A percentile compares a stretch with the other conserved stretches of the same genome.
Evolutionary conservation across 1,139 yeast genomes (phyloP).

Genomic region (Saccharomycopsis hybrid): DNA sequence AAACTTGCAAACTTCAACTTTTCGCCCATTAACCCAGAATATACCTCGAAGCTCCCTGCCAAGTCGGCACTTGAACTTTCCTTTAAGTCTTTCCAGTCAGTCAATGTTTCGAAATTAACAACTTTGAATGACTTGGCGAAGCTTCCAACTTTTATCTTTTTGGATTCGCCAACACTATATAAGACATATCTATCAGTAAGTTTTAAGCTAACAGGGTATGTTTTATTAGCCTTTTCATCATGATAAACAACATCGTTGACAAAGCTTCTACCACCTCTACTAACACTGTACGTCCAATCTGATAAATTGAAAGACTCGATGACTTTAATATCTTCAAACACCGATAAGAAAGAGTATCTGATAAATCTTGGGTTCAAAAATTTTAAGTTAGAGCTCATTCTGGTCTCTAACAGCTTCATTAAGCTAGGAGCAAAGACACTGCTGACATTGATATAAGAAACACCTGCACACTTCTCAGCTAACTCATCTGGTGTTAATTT

Average conservation of each 20-base stretch:
- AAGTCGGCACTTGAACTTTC: slow-evolving; percentile 3
- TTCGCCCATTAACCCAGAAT: slow-evolving; percentile 4
- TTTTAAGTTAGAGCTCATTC: background rate
- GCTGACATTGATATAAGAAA: slow-evolving; percentile 17
- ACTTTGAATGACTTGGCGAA: slow-evolving; percentile 10
- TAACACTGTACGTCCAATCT: slow-evolving; percentile 11
- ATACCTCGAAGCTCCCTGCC: slow-evolving; percentile 7
- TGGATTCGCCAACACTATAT: slow-evolving; percentile 11
- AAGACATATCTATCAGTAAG: slow-evolving; percentile 9
- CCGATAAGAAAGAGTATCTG: slow-evolving; percentile 11
- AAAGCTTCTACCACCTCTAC: slow-evolving; percentile 11
- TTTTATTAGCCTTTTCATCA: background rate
- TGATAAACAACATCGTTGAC: slow-evolving; percentile 6
- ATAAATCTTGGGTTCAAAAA: slow-evolving; percentile 10
- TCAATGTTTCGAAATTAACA: slow-evolving; percentile 18
- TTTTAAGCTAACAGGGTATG: slow-evolving; percentile 6
- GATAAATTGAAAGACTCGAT: slow-evolving; percentile 17
- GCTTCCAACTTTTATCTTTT: slow-evolving; percentile 12
- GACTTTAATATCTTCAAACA: slow-evolving; percentile 15
- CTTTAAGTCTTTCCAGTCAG: slow-evolving; percentile 16
- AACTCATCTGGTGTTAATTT: slow-evolving; percentile 13
- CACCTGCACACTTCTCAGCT: slow-evolving; percentile 16
- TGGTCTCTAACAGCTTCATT: background rate
- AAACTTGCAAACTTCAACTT: slow-evolving; percentile 10
- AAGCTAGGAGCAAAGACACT: slow-evolving; percentile 7